These are phyloP conservation scores for Candida wancherniae DNA, from an alignment of 805 yeast genomes.

Conservation along the genomic window DNA sequence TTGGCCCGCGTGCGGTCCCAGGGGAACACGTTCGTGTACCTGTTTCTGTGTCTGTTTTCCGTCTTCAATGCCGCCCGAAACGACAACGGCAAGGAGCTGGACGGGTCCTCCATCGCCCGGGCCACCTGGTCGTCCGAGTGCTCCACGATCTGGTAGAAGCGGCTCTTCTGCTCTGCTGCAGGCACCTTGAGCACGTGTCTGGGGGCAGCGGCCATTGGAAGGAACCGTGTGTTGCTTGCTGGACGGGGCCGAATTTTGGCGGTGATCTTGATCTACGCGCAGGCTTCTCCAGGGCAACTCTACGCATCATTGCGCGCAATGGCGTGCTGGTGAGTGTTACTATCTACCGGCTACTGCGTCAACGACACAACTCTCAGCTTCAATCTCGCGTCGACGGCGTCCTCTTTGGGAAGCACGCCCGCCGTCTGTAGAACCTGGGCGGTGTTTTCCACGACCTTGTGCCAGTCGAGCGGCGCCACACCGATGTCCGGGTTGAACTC, in stretches of 20 bases:
- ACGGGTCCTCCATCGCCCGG: slow-evolving; percentile 8
- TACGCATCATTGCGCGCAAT: too few relatives aligned
- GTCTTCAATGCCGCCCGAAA: slow-evolving; percentile 8
- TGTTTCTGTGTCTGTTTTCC: slow-evolving; percentile 28
- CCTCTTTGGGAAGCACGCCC: slow-evolving; percentile 45
- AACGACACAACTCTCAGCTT: slow-evolving; percentile 14
- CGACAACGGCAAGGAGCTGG: slow-evolving; percentile 8
- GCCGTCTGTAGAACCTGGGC: slow-evolving; percentile 55
- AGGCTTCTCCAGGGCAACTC: too few relatives aligned
- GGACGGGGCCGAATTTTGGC: too few relatives aligned
- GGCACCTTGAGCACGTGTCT: slow-evolving; percentile 8
- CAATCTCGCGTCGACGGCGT: slow-evolving; percentile 27
- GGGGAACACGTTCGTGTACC: slow-evolving; percentile 62
- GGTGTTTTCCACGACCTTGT: slow-evolving; percentile 50
- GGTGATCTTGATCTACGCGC: too few relatives aligned
- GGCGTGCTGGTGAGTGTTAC: too few relatives aligned
- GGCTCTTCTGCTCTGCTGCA: slow-evolving; percentile 6
- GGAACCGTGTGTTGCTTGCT: too few relatives aligned
- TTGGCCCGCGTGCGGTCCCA: slow-evolving; percentile 57
- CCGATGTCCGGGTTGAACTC: slow-evolving; percentile 48
- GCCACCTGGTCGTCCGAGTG: slow-evolving; percentile 10
- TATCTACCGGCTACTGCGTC: too few relatives aligned
- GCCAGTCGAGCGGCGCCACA: slow-evolving; percentile 40
- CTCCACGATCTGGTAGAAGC: slow-evolving; percentile 7
- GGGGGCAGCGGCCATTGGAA: too few relatives aligned